Conservation (phyloP, 768 basidiomycete species). For the Hysterangium stoloniferum region DNA sequence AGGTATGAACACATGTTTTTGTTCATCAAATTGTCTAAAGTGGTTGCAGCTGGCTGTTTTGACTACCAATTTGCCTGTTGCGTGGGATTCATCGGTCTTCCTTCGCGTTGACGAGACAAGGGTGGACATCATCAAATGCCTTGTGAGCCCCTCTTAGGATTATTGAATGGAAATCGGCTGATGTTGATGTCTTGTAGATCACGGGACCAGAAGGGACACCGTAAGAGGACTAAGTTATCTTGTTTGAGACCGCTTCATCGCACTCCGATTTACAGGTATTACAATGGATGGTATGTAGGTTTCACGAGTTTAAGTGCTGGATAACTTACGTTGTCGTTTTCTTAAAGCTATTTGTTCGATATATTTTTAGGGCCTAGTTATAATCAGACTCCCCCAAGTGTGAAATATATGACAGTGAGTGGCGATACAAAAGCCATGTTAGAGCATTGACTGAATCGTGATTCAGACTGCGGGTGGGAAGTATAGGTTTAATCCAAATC, state of each 20-base stretch:
- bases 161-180: not conserved
- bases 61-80: constrained; percentile 88
- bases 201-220: constrained; percentile 93
- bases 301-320: not conserved
- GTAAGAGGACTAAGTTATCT: constrained; percentile 32
- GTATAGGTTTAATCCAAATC: constrained; percentile 89
- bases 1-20: constrained; percentile 36
- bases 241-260: constrained; percentile 8
- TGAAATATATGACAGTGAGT: constrained; percentile 51
- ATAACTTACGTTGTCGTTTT: constrained; percentile 11
- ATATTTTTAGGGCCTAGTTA: constrained; percentile 88
- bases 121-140: constrained; percentile 87
- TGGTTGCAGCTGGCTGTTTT: constrained; percentile 75
- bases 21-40: constrained; percentile 9
- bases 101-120: constrained; percentile 87
- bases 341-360: constrained; percentile 66
- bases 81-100: constrained; percentile 93
- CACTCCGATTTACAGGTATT: constrained; percentile 50
- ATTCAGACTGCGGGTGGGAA: constrained; percentile 77
- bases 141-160: constrained; percentile 21
- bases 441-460: not conserved
- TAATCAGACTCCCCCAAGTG: constrained; percentile 75
- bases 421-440: constrained; percentile 20
- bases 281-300: constrained; percentile 77
- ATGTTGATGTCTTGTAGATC: constrained; percentile 28